Percentiles rank a stretch among this genome's conserved stretches.
Evolutionary conservation across 78 protist genomes (phyloP).

Genomic region (slime mould (Dictyostelium discoideum)): DNA sequence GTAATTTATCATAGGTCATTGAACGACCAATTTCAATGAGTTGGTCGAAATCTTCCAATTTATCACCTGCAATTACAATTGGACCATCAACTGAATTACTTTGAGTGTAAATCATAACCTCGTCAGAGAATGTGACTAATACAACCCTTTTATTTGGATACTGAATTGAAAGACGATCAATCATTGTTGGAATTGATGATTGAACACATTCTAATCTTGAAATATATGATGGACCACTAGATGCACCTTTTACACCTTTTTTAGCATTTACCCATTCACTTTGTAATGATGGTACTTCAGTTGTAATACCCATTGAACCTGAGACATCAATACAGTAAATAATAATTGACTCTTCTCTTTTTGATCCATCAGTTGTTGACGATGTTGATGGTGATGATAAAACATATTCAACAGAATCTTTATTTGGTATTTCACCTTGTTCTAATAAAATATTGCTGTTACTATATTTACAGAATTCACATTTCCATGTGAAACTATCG

Average conservation of each 20-base stretch:
- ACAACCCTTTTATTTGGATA: constrained; percentile 78
- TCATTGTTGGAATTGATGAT: constrained; percentile 81
- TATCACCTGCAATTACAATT: constrained; percentile 58
- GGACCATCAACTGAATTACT: constrained; percentile 29
- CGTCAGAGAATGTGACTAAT: constrained; percentile 84
- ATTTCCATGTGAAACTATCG: constrained; percentile 10
- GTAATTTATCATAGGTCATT: not conserved
- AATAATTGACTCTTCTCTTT: constrained; percentile 48
- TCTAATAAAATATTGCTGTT: constrained; percentile 47
- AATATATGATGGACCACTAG: constrained; percentile 49
- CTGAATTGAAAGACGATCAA: constrained; percentile 58
- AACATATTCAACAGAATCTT: constrained; percentile 73
- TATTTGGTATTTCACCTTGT: constrained; percentile 65
- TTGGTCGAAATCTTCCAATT: constrained; percentile 42
- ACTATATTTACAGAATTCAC: constrained; percentile 61
- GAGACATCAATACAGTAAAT: constrained; percentile 82
- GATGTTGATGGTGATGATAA: constrained; percentile 28
- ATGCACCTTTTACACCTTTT: not conserved
- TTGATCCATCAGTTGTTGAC: not conserved
- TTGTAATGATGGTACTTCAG: constrained; percentile 76
- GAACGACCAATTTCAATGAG: constrained; percentile 29
- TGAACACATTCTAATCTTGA: constrained; percentile 87
- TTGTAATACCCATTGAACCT: constrained; percentile 88
- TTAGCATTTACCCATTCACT: constrained; percentile 47
- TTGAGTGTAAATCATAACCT: constrained; percentile 64